These are phyloP conservation scores for Amylocarpus encephaloides DNA, from an alignment of 2,329 filamentous ascomycete species.

Conservation along the genomic window DNA sequence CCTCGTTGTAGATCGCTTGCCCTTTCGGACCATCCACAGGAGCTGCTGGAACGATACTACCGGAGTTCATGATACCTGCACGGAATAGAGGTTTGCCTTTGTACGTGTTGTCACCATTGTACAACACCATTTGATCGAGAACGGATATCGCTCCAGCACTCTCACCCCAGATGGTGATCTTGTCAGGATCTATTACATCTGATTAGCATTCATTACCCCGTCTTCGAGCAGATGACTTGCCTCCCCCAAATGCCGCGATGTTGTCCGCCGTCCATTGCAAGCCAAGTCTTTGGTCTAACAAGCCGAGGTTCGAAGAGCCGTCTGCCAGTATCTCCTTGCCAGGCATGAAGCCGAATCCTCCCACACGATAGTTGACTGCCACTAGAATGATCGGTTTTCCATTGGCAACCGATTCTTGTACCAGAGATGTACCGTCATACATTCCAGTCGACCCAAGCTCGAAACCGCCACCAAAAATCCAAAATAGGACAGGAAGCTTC, in stretches of 20 bases:
- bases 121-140: conserved; percentile 69
- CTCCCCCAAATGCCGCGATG: conserved; percentile 70
- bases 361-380: conserved; percentile 70
- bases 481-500: conserved; percentile 61
- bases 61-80: conserved; percentile 72
- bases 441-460: conserved; percentile 45
- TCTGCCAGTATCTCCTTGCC: conserved; percentile 62
- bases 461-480: conserved; percentile 66
- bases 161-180: conserved; percentile 42
- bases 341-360: conserved; percentile 67
- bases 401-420: conserved; percentile 39
- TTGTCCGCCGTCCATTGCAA: conserved; percentile 75
- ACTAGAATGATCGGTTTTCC: conserved; percentile 67
- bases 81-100: conserved; percentile 71
- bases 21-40: conserved; percentile 59
- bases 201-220: too few relatives aligned
- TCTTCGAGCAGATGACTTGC: conserved; percentile 7
- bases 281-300: conserved; percentile 65
- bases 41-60: conserved; percentile 54
- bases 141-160: conserved; percentile 64
- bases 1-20: conserved; percentile 57
- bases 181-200: conserved; percentile 31
- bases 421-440: conserved; percentile 46
- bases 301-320: conserved; percentile 63
- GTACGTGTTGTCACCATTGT: conserved; percentile 66